A percentile compares a stretch with the other conserved stretches of the same genome.
Conservation (phyloP, 306 rosid genomes). For the Cicer chorassanicum region DNA sequence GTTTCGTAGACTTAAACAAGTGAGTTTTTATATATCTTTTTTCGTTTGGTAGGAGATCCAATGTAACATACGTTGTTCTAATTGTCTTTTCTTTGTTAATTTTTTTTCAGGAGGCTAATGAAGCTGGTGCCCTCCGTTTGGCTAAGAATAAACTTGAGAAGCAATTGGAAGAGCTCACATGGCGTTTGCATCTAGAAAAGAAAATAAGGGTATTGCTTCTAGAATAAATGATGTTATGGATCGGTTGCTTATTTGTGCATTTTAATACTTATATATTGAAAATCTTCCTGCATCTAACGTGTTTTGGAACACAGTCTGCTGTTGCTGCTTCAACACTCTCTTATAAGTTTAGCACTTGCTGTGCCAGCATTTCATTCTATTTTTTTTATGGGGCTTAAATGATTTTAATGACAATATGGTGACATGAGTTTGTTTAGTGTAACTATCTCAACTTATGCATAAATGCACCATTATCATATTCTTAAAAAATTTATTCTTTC, state of each 20-base stretch:
- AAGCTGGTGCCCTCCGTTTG: constrained; percentile 93
- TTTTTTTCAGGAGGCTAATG: constrained; percentile 88
- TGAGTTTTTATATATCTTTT: constrained; percentile 32
- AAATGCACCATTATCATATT: neutral
- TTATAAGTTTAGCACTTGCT: constrained; percentile 14
- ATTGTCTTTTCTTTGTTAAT: constrained; percentile 22
- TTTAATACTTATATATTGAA: constrained; percentile 12
- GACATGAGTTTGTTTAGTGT: constrained; percentile 14
- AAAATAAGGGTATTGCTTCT: constrained; percentile 77
- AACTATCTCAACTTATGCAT: neutral
- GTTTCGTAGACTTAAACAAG: constrained; percentile 77
- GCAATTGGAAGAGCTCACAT: constrained; percentile 90
- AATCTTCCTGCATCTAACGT: constrained; percentile 30
- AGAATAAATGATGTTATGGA: constrained; percentile 8
- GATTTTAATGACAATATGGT: constrained; percentile 14
- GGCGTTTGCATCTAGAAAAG: constrained; percentile 97
- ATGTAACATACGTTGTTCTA: constrained; percentile 29
- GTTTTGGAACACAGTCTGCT: constrained; percentile 4
- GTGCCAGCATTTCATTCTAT: neutral
- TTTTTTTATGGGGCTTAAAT: neutral
- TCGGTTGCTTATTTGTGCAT: constrained; percentile 21
- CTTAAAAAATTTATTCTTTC: neutral
- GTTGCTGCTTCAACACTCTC: constrained; percentile 20
- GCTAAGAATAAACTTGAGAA: constrained; percentile 96
- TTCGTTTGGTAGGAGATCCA: neutral